These are phyloP conservation scores for Anastatica hierochuntica DNA, from an alignment of 345 rosid species.

Conservation along the genomic window DNA sequence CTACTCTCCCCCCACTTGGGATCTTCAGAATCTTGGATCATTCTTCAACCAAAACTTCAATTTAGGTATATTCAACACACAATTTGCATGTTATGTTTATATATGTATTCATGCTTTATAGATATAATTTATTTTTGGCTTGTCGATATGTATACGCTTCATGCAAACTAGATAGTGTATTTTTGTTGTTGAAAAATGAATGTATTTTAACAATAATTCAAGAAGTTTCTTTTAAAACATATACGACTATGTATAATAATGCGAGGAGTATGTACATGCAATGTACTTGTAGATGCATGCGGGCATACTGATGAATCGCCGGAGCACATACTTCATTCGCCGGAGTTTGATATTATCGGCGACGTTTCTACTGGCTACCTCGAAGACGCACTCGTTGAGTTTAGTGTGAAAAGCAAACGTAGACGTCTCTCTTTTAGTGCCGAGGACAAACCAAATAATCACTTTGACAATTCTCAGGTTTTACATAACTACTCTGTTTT, in stretches of 20 bases:
- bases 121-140: no score
- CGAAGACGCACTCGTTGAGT: conserved; percentile 72
- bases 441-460: conserved; percentile 13
- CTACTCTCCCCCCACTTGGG: conserved; percentile 58
- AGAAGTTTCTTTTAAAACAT: background rate
- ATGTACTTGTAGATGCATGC: conserved; percentile 16
- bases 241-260: background rate
- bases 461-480: conserved; percentile 19
- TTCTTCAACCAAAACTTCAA: conserved; percentile 71
- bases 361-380: conserved; percentile 76
- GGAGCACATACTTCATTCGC: conserved; percentile 27
- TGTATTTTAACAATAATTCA: background rate
- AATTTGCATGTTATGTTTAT: no score
- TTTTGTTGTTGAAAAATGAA: no score
- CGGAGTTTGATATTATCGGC: conserved; percentile 17
- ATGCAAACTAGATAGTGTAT: no score
- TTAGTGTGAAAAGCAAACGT: conserved; percentile 52
- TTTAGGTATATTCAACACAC: conserved; percentile 29
- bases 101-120: no score
- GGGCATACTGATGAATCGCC: conserved; percentile 39
- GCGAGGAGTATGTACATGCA: no score
- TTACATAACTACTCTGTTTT: background rate
- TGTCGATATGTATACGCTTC: no score
- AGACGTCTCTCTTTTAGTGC: conserved; percentile 37
- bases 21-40: conserved; percentile 67